phyloP scores from a whole-genome alignment of 805 yeast genomes.

The Grigorovia jiainica region DNA sequence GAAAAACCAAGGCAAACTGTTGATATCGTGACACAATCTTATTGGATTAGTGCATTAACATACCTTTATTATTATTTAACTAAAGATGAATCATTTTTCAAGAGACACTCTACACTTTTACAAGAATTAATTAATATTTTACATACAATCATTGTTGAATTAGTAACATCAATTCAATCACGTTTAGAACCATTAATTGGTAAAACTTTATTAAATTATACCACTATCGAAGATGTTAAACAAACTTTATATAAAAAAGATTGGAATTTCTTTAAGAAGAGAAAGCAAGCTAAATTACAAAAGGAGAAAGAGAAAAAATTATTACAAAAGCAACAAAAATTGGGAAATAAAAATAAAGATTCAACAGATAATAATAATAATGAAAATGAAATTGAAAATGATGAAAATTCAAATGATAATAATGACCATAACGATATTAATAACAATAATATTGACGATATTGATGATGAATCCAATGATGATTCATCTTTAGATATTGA shows the following conservation, averaged over 20 bases:
- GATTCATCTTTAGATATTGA: slow-evolving; percentile 49
- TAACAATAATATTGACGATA: not conserved
- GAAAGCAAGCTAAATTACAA: slow-evolving; percentile 21
- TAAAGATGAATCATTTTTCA: slow-evolving; percentile 53
- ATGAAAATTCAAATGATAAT: not conserved
- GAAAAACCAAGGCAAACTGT: slow-evolving; percentile 25
- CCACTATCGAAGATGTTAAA: slow-evolving; percentile 74
- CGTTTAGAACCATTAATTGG: slow-evolving; percentile 50
- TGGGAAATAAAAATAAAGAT: not conserved
- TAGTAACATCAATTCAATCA: slow-evolving; percentile 56
- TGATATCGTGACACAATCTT: slow-evolving; percentile 64
- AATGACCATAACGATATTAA: not conserved
- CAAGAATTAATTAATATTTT: slow-evolving; percentile 48
- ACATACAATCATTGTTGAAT: slow-evolving; percentile 55
- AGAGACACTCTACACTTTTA: slow-evolving; percentile 44
- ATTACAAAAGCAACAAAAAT: slow-evolving; percentile 6
- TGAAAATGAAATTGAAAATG: not conserved
- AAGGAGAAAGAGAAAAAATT: slow-evolving; percentile 6
- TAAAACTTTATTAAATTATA: slow-evolving; percentile 61
- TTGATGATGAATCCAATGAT: not conserved
- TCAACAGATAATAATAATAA: not conserved
- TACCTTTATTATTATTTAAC: slow-evolving; percentile 68
- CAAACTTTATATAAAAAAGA: slow-evolving; percentile 68
- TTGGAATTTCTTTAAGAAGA: slow-evolving; percentile 48
- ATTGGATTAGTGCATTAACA: slow-evolving; percentile 80